Conservation (phyloP, 352 stramenopile species). For the Phytophthora aleatoria region DNA sequence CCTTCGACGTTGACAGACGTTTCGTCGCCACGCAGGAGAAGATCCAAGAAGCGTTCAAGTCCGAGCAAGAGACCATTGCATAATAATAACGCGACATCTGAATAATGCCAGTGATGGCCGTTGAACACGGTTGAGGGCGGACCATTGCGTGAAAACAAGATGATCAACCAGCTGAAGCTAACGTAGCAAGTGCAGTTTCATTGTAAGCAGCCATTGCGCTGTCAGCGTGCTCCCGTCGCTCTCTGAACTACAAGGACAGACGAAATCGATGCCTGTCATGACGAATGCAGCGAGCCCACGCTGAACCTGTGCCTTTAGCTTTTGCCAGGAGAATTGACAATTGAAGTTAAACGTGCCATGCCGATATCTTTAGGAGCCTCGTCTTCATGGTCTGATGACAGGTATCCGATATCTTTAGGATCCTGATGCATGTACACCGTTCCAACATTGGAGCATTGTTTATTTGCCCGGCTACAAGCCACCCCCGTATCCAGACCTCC, state of each 20-base stretch:
- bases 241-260: slow-evolving; percentile 21
- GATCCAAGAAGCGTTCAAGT: slow-evolving; percentile 9
- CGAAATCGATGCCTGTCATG: slow-evolving; percentile 18
- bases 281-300: neutral
- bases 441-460: slow-evolving; percentile 4
- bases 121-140: slow-evolving; percentile 19
- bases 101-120: slow-evolving; percentile 19
- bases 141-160: neutral
- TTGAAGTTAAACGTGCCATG: slow-evolving; percentile 4
- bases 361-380: slow-evolving; percentile 27
- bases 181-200: slow-evolving; percentile 14
- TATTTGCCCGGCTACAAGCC: slow-evolving; percentile 8
- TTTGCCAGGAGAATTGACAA: slow-evolving; percentile 1
- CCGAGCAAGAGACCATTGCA: neutral
- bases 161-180: slow-evolving; percentile 14
- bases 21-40: slow-evolving; percentile 30
- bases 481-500: neutral
- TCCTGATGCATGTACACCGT: neutral
- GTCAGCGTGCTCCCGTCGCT: neutral
- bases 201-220: slow-evolving; percentile 1
- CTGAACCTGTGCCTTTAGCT: too few species aligned
- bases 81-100: slow-evolving; percentile 31
- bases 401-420: slow-evolving; percentile 31
- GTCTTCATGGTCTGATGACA: slow-evolving; percentile 32
- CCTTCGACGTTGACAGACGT: slow-evolving; percentile 36